Conservation (phyloP, 352 stramenopile genomes). For the Pythium periplocum region DNA sequence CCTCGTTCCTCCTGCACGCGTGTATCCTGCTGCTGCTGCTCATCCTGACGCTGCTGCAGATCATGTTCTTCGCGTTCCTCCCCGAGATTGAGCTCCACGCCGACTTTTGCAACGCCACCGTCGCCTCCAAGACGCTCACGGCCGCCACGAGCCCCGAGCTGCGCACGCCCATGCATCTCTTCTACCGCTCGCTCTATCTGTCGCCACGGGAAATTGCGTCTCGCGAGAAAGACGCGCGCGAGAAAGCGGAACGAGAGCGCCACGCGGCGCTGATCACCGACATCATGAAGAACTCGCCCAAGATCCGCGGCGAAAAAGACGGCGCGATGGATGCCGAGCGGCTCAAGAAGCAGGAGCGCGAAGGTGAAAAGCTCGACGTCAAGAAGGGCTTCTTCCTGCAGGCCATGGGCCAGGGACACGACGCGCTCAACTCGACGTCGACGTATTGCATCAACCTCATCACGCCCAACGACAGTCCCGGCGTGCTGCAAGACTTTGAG, state of each 20-base stretch:
- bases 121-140: conserved; percentile 34
- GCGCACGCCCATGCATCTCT: conserved; percentile 49
- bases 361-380: conserved; percentile 20
- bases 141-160: conserved; percentile 42
- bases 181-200: conserved; percentile 77
- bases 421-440: conserved; percentile 46
- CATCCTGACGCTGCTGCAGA: conserved; percentile 64
- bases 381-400: conserved; percentile 66
- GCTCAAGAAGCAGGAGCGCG: conserved; percentile 20
- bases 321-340: not conserved
- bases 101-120: conserved; percentile 55
- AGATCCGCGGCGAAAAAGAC: conserved; percentile 17
- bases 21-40: conserved; percentile 73
- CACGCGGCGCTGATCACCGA: conserved; percentile 16
- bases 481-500: conserved; percentile 63
- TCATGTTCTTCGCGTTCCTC: conserved; percentile 69
- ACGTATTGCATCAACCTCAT: conserved; percentile 81
- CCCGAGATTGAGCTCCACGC: conserved; percentile 57
- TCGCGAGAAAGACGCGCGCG: conserved; percentile 38
- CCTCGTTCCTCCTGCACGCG: conserved; percentile 55
- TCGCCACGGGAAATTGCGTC: conserved; percentile 48
- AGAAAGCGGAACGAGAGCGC: conserved; percentile 25
- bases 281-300: conserved; percentile 16
- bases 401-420: conserved; percentile 62
- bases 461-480: conserved; percentile 46